phyloP scores from a whole-genome alignment of 768 basidiomycete genomes.

The Collybiopsis confluens region DNA sequence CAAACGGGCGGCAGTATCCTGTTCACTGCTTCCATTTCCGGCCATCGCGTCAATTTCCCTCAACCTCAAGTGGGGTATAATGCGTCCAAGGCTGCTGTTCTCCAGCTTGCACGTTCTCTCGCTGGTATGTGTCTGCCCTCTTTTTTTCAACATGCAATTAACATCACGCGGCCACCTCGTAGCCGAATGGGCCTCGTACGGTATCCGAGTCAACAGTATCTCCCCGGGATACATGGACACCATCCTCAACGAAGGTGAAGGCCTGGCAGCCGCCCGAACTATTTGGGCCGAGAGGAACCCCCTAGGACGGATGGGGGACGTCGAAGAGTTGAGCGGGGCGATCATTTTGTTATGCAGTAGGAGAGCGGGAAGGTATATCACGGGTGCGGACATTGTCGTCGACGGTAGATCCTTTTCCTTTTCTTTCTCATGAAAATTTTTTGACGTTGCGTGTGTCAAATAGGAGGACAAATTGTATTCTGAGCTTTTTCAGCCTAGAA shows the following conservation, averaged over 20 bases:
- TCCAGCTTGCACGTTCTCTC: conserved; percentile 73
- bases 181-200: conserved; percentile 59
- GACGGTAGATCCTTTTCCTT: conserved; percentile 37
- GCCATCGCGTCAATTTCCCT: conserved; percentile 36
- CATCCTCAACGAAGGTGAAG: conserved; percentile 31
- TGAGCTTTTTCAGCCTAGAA: too few relatives aligned
- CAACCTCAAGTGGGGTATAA: conserved; percentile 62
- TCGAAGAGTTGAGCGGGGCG: conserved; percentile 34
- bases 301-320: conserved; percentile 40
- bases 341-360: conserved; percentile 37
- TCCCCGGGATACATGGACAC: conserved; percentile 75
- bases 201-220: conserved; percentile 67
- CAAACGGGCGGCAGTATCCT: conserved; percentile 37
- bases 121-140: conserved; percentile 27
- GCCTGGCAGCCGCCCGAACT: conserved; percentile 24
- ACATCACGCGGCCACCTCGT: conserved; percentile 24
- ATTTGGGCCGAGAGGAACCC: conserved; percentile 37
- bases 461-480: conserved; percentile 1
- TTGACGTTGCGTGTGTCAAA: background rate
- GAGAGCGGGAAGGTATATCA: conserved; percentile 36
- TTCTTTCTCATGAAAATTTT: too few relatives aligned
- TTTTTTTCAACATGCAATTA: background rate
- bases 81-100: conserved; percentile 70
- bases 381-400: conserved; percentile 35
- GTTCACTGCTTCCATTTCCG: conserved; percentile 40